Percentiles rank a stretch among this genome's conserved stretches.
phyloP scores from a whole-genome alignment of 2,329 filamentous ascomycete genomes.

The Paraconiothyrium brasiliense region DNA sequence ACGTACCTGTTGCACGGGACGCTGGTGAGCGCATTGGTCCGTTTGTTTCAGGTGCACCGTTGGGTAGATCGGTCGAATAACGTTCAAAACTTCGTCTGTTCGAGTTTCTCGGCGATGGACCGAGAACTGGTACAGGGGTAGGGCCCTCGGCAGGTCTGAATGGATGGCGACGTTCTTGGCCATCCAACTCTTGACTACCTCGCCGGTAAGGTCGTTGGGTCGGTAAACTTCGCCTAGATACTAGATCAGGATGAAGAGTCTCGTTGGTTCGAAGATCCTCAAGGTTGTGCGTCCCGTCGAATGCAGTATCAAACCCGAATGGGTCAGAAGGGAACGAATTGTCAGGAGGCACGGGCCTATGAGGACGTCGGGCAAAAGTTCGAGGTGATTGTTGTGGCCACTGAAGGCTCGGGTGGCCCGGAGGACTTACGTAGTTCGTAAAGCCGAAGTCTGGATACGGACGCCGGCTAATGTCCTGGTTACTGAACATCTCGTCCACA shows the following conservation, averaged over 20 bases:
- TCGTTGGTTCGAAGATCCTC: not conserved
- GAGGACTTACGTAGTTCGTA: not conserved
- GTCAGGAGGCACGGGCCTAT: not conserved
- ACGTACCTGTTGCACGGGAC: conserved; percentile 17
- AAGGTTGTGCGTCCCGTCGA: not conserved
- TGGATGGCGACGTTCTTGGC: conserved; percentile 27
- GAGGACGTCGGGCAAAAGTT: not conserved
- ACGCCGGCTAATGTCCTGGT: not conserved
- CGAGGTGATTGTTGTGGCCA: conserved; percentile 3
- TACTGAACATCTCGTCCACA: not conserved
- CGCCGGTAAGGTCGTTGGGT: conserved; percentile 26
- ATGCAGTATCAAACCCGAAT: conserved; percentile 10
- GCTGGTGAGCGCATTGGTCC: conserved; percentile 36
- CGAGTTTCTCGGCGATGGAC: conserved; percentile 40
- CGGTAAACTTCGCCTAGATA: conserved; percentile 25
- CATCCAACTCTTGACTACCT: conserved; percentile 17
- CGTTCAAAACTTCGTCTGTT: conserved; percentile 44
- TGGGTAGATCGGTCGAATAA: conserved; percentile 40
- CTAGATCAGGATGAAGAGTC: not conserved
- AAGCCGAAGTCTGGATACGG: not conserved
- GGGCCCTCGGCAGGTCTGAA: conserved; percentile 22
- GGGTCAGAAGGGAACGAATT: conserved; percentile 17
- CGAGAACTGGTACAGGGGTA: conserved; percentile 35
- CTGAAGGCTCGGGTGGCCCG: not conserved
- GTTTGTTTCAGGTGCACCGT: conserved; percentile 36